Base-by-base conservation (phyloP, 345 rosid genomes). In the Aquilaria sinensis region DNA sequence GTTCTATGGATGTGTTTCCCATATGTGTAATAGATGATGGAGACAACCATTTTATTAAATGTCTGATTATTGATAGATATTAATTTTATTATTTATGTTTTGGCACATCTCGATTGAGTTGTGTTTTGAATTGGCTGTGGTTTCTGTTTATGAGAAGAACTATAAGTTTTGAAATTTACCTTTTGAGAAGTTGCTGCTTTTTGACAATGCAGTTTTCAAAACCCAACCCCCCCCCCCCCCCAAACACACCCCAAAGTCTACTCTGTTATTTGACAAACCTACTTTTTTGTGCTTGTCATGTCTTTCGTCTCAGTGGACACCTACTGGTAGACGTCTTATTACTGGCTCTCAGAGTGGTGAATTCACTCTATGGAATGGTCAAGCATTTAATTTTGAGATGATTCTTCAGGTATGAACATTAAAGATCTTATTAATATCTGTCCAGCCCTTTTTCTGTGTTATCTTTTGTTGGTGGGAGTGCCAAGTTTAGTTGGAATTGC, bases 281-380 rank as follows among this genome's bases (percentile, higher is more conserved):
- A 49, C 60, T 53, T 29, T 55, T 3, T 5, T 49, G 52, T 4
- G 15, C 6, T 50, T 47, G 34, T 31, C 57, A 33, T 48, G 67
- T 75, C 59, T 62, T 62, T 52, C 57, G 79, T 33, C 64, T 30
- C 73, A 90, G 99, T 94, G 99, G 99, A 90, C 95, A 74, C 97
- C 99, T 50, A 83, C 95, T 2, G 99, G 97, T 60, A 82, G 96
- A 66, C 96, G 96, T 65, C 96, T 94, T 69, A 90, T 94, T 70
- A 90, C 99, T 6, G 96, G 99, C 50, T 90, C 97, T 49, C 93
- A 88, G 62, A 94, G 96, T 69, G 99, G 99, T 52, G 99, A 94
- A 73, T 94, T 94, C 72, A 94, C 99, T 66, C 83, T 94, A 54
- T 90, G 99, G 99, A 90, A 94, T 82, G 99, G 99, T 68, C 99